A percentile compares a stretch with the other conserved stretches of the same genome.
Evolutionary conservation across 495 filamentous ascomycete species (phyloP).

Genomic region (Podospora pseudocomata): DNA sequence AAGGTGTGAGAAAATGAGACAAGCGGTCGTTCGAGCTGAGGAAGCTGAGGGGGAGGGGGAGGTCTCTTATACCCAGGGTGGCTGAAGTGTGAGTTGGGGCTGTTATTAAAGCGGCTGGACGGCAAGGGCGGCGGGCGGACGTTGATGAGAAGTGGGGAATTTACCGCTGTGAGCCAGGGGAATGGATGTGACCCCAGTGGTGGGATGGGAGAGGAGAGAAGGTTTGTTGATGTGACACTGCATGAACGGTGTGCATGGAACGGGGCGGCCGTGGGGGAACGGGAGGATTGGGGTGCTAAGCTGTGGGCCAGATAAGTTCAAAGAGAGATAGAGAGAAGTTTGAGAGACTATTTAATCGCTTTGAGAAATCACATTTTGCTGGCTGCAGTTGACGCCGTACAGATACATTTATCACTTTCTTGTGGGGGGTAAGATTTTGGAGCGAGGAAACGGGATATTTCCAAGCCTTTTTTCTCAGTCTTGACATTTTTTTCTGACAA

Average conservation of each 20-base stretch:
- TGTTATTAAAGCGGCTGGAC: neutral
- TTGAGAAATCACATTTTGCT: neutral
- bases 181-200: neutral
- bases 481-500: neutral
- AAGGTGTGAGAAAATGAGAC: neutral
- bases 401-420: neutral
- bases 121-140: no score
- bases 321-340: neutral
- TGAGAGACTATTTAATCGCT: neutral
- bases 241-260: neutral
- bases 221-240: neutral
- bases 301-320: neutral
- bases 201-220: neutral
- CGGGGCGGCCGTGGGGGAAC: neutral
- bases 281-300: neutral
- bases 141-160: neutral
- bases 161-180: neutral
- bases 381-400: neutral
- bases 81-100: neutral
- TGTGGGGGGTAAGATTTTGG: neutral
- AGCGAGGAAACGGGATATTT: neutral
- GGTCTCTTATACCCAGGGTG: neutral
- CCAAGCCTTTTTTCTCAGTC: neutral
- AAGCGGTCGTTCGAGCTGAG: neutral
- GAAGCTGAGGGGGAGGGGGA: neutral